Evolutionary conservation across 768 basidiomycete species (phyloP).

Genomic region (Termitomyces sp.): DNA sequence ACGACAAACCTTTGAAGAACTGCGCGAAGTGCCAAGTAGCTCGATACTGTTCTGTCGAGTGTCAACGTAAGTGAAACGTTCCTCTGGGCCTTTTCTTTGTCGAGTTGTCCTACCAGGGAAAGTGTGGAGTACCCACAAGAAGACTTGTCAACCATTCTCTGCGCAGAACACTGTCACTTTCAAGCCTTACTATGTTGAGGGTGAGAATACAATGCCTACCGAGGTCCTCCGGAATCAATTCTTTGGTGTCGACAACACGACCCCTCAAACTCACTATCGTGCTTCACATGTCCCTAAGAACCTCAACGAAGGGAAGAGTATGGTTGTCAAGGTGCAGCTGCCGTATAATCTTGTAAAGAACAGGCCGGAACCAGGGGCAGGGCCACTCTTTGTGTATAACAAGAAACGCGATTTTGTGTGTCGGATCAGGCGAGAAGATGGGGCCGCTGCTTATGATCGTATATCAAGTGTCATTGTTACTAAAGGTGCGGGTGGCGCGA

Average conservation of each 20-base stretch:
- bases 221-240: conserved; percentile 23
- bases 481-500: conserved; percentile 24
- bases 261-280: conserved; percentile 16
- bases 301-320: conserved; percentile 24
- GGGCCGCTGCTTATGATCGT: conserved; percentile 31
- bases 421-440: conserved; percentile 25
- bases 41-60: conserved; percentile 48
- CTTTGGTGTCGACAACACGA: conserved; percentile 21
- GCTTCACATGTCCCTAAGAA: conserved; percentile 18
- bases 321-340: conserved; percentile 52
- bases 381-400: conserved; percentile 37
- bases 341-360: conserved; percentile 20
- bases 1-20: conserved; percentile 26
- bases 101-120: conserved; percentile 23
- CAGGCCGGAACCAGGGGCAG: not conserved
- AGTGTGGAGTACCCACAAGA: conserved; percentile 46
- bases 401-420: conserved; percentile 52
- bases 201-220: conserved; percentile 13
- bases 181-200: conserved; percentile 32
- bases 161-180: conserved; percentile 36
- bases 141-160: conserved; percentile 39
- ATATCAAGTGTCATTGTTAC: conserved; percentile 30
- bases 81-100: not conserved
- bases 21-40: conserved; percentile 39
- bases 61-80: conserved; percentile 40